Percentiles rank a stretch among this genome's conserved stretches.
Conservation (phyloP, 805 yeast genomes). For the Candida gorgasii region DNA sequence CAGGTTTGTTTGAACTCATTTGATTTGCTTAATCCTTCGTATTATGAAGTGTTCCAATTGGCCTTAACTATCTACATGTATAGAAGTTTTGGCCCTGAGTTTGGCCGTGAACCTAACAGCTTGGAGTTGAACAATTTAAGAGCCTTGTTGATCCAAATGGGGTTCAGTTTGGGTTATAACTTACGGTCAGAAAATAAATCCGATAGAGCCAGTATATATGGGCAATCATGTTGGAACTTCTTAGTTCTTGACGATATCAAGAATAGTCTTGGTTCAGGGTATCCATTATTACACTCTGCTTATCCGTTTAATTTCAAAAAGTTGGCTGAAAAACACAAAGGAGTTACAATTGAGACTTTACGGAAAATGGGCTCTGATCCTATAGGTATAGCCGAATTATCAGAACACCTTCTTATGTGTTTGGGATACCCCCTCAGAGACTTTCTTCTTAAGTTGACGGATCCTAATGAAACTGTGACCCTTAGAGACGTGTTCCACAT, state of each 20-base stretch:
- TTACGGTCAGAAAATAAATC: background rate
- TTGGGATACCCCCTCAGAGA: background rate
- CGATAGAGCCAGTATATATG: background rate
- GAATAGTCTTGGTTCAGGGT: background rate
- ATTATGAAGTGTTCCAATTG: slow-evolving; percentile 46
- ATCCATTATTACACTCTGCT: slow-evolving; percentile 1
- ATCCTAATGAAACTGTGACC: background rate
- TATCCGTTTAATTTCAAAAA: slow-evolving; percentile 1
- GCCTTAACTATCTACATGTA: slow-evolving; percentile 2
- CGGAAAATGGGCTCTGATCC: no score
- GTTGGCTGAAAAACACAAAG: background rate
- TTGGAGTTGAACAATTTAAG: slow-evolving; percentile 26
- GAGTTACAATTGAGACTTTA: background rate
- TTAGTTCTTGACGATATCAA: background rate
- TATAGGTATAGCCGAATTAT: no score
- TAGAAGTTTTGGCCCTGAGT: slow-evolving; percentile 9
- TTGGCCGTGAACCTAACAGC: slow-evolving; percentile 6
- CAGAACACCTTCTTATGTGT: background rate
- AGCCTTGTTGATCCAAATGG: slow-evolving; percentile 63
- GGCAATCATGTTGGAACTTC: background rate
- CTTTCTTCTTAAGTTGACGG: background rate
- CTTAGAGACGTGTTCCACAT: slow-evolving; percentile 2
- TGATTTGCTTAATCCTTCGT: slow-evolving; percentile 17
- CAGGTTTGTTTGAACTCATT: slow-evolving; percentile 33
- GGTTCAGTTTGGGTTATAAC: slow-evolving; percentile 55